Evolutionary conservation across 148 eudicot species (phyloP), one percentile per base, ranked within the genome.

Genomic region (Gaultheria prostrata): DNA sequence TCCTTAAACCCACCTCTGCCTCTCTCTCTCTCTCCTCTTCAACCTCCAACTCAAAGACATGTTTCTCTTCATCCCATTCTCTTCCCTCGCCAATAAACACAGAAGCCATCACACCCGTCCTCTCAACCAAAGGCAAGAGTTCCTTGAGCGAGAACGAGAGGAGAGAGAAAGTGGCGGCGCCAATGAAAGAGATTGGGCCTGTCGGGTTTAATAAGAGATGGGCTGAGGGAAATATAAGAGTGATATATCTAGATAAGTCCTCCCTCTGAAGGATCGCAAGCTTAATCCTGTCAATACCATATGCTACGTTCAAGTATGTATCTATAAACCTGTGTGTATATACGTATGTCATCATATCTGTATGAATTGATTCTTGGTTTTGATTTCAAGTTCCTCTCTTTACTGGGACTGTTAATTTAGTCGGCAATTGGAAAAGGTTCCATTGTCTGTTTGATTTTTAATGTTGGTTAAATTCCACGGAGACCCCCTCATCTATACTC

Each of bases 211-310:
- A 96, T 74, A 90, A 85, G 82, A 91, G 88, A 73, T 91, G 97
- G 86, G 98, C 98, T 24, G 95, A 90, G 85, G 98, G 98, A 4
- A 88, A 83, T 67, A 96, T 87, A 90, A 89, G 79, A 87, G 80
- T 35, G 91, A 89, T 81, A 84, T 84, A 82, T 91, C 93, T 17
- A 92, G 79, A 72, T 86, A 85, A 85, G 80, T 78, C 67, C 92
- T 92, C 70, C 88, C 88, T 13, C 87, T 89, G 84, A 94, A 94
- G 88, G 87, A 70, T 78, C 80, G 95, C n/a, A 94, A 82, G 81
- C 93, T 93, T 45, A 96, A 94, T 84, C 98, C 98, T 85, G 85
- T 87, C 69, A 94, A 89, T 83, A 96, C 98, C 46, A 92, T 88
- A 57, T 89, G 89, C 21, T 96, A 93, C 89, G 90, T 91, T 82